A percentile compares a stretch with the other conserved stretches of the same genome.
phyloP scores from a whole-genome alignment of 345 rosid species.

The Dipteronia sinensis region DNA sequence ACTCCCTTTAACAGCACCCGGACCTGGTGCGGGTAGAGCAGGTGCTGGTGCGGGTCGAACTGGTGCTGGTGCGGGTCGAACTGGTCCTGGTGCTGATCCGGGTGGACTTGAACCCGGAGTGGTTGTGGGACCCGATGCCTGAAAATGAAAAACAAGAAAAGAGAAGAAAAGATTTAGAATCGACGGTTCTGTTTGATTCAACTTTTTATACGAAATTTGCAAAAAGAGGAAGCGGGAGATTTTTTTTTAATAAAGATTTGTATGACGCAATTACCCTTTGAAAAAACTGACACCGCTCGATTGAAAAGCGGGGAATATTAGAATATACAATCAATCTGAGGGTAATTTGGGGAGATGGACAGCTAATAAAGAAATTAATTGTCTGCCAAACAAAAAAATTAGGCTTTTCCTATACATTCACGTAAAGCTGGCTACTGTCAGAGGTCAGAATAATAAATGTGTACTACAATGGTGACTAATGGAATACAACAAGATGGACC shows the following conservation, averaged over 20 bases:
- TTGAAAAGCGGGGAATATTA: no score
- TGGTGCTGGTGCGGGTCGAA: constrained; percentile 6
- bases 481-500: background rate
- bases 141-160: background rate
- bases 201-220: background rate
- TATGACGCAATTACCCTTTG: constrained; percentile 6
- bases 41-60: no score
- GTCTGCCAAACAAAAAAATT: background rate
- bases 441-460: background rate
- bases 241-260: no score
- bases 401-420: background rate
- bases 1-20: constrained; percentile 26
- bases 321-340: no score
- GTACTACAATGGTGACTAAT: background rate
- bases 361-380: no score
- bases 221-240: background rate
- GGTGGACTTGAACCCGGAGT: constrained; percentile 13
- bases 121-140: constrained; percentile 44
- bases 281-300: no score
- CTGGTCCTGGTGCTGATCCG: constrained; percentile 27
- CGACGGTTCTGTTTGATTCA: background rate
- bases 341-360: no score
- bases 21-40: constrained; percentile 24
- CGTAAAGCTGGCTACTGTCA: constrained; percentile 4
- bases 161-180: no score